phyloP scores from a whole-genome alignment of 2,329 filamentous ascomycete genomes.

The Teratosphaeria zuluensis region DNA sequence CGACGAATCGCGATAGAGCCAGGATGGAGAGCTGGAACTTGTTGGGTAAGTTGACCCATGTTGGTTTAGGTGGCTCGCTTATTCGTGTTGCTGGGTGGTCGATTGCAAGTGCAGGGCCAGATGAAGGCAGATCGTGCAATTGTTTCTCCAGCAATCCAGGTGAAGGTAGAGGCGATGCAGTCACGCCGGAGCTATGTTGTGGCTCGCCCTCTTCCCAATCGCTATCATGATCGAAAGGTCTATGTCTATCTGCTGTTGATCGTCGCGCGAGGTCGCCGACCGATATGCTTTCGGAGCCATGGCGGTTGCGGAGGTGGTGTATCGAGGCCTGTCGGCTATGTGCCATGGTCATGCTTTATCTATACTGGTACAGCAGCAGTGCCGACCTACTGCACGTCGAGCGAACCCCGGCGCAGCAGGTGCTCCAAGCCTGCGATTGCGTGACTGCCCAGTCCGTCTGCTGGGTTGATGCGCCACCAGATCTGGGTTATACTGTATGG shows the following conservation, averaged over 20 bases:
- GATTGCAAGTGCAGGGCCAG: neutral
- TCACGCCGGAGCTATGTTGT: neutral
- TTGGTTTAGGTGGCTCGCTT: slow-evolving; percentile 17
- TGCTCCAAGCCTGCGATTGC: neutral
- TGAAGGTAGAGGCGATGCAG: neutral
- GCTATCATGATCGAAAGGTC: neutral
- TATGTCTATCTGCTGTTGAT: slow-evolving; percentile 1
- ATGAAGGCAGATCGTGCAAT: neutral
- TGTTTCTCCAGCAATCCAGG: neutral
- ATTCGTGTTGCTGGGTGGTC: neutral
- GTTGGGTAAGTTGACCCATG: slow-evolving; percentile 33
- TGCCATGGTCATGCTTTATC: slow-evolving; percentile 6
- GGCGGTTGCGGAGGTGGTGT: slow-evolving; percentile 19
- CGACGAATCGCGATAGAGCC: slow-evolving; percentile 32
- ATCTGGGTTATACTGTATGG: neutral
- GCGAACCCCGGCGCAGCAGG: neutral
- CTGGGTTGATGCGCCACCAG: neutral
- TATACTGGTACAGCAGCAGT: neutral
- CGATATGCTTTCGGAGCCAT: slow-evolving; percentile 8
- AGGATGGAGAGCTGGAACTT: slow-evolving; percentile 33
- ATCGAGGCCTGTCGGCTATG: slow-evolving; percentile 11
- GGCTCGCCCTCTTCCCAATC: slow-evolving; percentile 1
- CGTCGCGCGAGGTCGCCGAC: slow-evolving; percentile 5
- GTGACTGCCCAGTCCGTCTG: neutral
- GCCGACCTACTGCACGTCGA: neutral